Evolutionary conservation across 2,329 filamentous ascomycete genomes (phyloP).

Genomic region (Sporothrix pseudoabietina): DNA sequence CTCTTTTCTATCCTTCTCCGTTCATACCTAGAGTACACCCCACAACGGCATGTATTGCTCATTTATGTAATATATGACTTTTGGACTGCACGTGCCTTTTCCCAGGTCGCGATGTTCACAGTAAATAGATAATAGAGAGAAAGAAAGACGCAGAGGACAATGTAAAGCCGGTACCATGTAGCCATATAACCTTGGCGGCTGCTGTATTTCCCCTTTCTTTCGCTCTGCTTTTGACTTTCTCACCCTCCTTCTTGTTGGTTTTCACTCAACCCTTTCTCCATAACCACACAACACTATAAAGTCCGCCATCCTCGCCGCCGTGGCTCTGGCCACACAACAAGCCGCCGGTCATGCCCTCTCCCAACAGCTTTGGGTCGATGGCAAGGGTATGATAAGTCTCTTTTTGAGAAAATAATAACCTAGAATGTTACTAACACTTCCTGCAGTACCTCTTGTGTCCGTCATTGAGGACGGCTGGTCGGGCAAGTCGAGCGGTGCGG

Average conservation of each 20-base stretch:
- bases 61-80: not conserved
- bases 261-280: not conserved
- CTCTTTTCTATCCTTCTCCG: not conserved
- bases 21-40: not conserved
- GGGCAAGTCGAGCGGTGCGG: constrained; percentile 41
- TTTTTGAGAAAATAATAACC: not conserved
- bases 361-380: constrained; percentile 54
- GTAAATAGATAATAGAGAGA: not conserved
- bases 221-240: not conserved
- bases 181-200: constrained; percentile 10
- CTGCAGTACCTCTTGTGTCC: constrained; percentile 46
- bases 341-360: constrained; percentile 55
- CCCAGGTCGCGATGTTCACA: not conserved
- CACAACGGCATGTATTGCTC: not conserved
- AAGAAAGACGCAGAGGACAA: not conserved
- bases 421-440: not conserved
- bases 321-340: constrained; percentile 41
- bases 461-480: constrained; percentile 51
- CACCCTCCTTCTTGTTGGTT: not conserved
- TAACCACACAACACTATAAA: constrained; percentile 9
- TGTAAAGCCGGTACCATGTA: not conserved
- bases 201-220: not conserved
- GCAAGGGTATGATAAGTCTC: constrained; percentile 44
- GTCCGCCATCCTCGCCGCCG: not conserved
- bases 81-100: not conserved